Percentiles rank a stretch among this genome's conserved stretches.
phyloP scores from a whole-genome alignment of 208 protist genomes.

The Plasmodiophora brassicae region DNA sequence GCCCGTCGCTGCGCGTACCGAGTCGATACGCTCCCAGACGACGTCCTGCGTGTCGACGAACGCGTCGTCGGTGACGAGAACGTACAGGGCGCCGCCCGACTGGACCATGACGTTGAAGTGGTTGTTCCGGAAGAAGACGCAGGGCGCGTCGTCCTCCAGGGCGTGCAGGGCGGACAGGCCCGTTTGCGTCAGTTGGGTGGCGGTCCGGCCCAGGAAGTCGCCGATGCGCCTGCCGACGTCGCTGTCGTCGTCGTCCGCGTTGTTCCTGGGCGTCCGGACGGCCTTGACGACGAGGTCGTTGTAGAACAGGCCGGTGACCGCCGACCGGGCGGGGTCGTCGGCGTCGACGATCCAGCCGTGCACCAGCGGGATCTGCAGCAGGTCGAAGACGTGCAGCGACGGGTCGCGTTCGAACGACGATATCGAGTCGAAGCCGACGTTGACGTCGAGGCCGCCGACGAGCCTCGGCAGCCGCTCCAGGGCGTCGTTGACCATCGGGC shows the following conservation, averaged over 20 bases:
- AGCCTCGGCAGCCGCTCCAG: not conserved
- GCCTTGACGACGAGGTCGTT: conserved; percentile 4
- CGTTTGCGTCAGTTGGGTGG: not conserved
- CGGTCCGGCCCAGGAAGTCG: not conserved
- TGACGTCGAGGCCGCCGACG: conserved; percentile 20
- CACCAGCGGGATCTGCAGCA: not conserved
- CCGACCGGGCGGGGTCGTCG: not conserved
- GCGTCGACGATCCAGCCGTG: conserved; percentile 3
- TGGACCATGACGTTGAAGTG: not conserved
- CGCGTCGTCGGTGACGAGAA: not conserved
- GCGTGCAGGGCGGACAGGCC: not conserved
- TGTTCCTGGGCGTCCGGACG: not conserved
- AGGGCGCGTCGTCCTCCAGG: not conserved
- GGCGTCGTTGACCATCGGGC: not conserved
- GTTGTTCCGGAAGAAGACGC: conserved; percentile 27
- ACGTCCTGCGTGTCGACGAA: not conserved
- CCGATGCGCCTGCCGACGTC: too few relatives aligned
- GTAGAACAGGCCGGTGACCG: not conserved
- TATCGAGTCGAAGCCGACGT: conserved; percentile 14
- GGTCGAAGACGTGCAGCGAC: not conserved
- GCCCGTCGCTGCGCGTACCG: not conserved
- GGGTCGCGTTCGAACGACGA: not conserved
- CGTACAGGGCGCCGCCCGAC: not conserved
- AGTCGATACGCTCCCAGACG: conserved; percentile 9
- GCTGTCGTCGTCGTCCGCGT: not conserved